Conservation (phyloP, 306 rosid genomes). For the Casuarina equisetifolia region DNA sequence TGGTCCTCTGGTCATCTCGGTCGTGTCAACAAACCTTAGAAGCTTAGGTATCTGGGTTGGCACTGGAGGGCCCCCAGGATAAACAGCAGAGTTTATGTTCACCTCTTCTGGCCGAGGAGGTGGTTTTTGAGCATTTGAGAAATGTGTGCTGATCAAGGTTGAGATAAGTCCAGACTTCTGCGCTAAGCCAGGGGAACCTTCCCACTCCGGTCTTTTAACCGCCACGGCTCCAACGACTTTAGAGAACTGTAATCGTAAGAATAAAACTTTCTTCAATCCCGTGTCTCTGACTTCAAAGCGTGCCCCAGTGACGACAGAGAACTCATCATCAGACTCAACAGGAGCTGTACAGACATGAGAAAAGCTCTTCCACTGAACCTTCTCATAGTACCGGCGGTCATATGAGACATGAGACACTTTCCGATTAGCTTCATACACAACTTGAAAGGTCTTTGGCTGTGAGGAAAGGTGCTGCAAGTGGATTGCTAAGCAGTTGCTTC, state of each 20-base stretch:
- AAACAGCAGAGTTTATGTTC: constrained; percentile 74
- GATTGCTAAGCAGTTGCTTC: constrained; percentile 74
- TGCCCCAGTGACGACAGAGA: constrained; percentile 74
- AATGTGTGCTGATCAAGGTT: constrained; percentile 67
- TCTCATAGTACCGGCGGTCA: constrained; percentile 73
- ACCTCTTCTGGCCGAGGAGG: constrained; percentile 66
- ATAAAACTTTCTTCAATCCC: constrained; percentile 66
- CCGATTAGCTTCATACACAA: constrained; percentile 39
- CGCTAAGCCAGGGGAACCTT: constrained; percentile 62
- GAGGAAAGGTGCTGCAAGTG: constrained; percentile 92
- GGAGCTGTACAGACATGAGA: constrained; percentile 91
- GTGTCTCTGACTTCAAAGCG: constrained; percentile 67
- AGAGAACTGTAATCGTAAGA: constrained; percentile 62
- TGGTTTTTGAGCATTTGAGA: constrained; percentile 63
- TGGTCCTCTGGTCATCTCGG: constrained; percentile 93
- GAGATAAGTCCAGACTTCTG: constrained; percentile 87
- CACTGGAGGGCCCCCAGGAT: constrained; percentile 85
- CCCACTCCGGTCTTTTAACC: constrained; percentile 58
- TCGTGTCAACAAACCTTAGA: constrained; percentile 77
- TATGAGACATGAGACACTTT: constrained; percentile 28
- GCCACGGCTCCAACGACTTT: constrained; percentile 43
- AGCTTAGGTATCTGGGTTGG: constrained; percentile 71
- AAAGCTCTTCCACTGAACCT: constrained; percentile 91
- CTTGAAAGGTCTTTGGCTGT: constrained; percentile 64
- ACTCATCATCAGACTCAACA: constrained; percentile 59